These are phyloP conservation scores for Colletotrichum sp. DNA, from an alignment of 2,329 filamentous ascomycete genomes.

Conservation along the genomic window DNA sequence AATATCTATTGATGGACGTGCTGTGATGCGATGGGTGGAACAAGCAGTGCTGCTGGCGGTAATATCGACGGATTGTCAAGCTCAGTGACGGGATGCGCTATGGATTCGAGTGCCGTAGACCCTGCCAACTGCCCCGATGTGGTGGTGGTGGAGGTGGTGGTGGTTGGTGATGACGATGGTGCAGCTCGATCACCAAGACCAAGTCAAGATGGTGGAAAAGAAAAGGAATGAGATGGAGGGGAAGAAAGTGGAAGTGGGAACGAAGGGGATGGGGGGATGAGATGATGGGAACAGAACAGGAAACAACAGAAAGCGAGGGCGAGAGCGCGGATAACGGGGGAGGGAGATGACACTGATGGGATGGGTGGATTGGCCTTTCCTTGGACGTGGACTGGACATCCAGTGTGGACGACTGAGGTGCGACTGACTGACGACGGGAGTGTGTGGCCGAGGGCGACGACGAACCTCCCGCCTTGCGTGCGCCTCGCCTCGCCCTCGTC, in stretches of 20 bases:
- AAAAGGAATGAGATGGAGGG: not conserved
- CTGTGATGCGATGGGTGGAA: not conserved
- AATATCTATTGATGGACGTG: not conserved
- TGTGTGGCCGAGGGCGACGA: not conserved
- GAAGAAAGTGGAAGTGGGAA: not conserved
- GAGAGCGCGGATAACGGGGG: not conserved
- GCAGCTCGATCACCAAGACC: not conserved
- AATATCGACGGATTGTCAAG: not conserved
- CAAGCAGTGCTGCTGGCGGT: not conserved
- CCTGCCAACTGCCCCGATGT: not conserved
- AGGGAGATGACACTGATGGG: not conserved
- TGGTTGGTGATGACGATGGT: not conserved
- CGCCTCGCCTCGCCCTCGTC: not conserved
- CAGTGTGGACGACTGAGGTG: not conserved
- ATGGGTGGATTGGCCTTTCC: not conserved
- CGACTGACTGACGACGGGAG: not conserved
- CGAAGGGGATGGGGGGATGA: not conserved
- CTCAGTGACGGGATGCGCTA: not conserved
- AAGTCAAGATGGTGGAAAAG: not conserved
- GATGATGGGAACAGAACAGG: not conserved
- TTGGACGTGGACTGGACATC: not conserved
- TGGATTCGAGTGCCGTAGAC: not conserved
- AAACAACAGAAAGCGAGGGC: not conserved
- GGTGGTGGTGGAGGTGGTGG: not conserved
- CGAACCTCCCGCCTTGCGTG: too few species aligned